Base-by-base conservation (phyloP, 805 yeast genomes). In the Pichia paraexigua region DNA sequence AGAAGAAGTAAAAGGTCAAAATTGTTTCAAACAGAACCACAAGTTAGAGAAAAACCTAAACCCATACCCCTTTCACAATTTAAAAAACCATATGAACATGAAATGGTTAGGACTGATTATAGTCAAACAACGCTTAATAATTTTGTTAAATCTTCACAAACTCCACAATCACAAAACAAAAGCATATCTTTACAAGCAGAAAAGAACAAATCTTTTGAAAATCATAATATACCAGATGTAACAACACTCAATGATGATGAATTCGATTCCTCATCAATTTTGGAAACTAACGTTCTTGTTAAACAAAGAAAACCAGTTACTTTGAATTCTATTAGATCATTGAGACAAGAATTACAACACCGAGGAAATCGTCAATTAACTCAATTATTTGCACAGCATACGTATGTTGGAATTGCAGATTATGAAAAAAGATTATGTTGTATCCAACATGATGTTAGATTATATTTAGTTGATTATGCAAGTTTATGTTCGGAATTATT, bases 341-440 rank as follows among this genome's bases (percentile, higher is more conserved):
- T 94, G 5, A 67, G 84, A 22, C 63, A 70, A 22, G 76, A 75
- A 13, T 75, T 84, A 1, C 79, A 80, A 43, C 57, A 58, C 0
- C 55, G 64, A 0, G 68, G 77, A 0, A 76, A 83, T 61, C 63
- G 69, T n/a, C 74, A 75, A 6, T 66, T 92, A 24, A 83, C 95
- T 0, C 76, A 79, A 43, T 66, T 88, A 2, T 81, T 92, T 65
- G 75, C 84, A 10, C 79, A 85, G 50, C 78, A 85, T 47, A 79
- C 84, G 0, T 87, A 76, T 61, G 84, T 94, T 10, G 99, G 99
- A 0, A 68, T 92, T 3, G 91, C 87, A 2, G 98, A 92, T 63
- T 76, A 77, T 12, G 62, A 67, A 13, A 76, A 80, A 54, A 70
- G 97, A 43, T 70, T 92, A 21, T 83, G 86, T 15, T 85, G 96